Evolutionary conservation across 1,284 basidiomycete genomes (phyloP).

Genomic region (Hemileia vastatrix): DNA sequence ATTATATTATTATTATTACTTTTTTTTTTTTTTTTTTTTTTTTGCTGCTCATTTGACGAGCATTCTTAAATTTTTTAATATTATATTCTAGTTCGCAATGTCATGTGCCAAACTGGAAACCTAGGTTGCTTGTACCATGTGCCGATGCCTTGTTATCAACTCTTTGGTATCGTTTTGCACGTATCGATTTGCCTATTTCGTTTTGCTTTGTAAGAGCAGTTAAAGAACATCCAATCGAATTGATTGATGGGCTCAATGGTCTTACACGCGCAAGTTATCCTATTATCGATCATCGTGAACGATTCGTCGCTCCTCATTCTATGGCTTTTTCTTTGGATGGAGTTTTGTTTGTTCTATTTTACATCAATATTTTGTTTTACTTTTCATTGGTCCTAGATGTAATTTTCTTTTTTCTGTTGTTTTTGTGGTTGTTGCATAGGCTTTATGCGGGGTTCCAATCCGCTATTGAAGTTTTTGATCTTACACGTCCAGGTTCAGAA

Average conservation of each 20-base stretch:
- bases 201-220: conserved; percentile 73
- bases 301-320: conserved; percentile 71
- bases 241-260: conserved; percentile 63
- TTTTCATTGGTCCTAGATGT: background rate
- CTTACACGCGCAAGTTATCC: conserved; percentile 79
- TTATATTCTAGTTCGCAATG: background rate
- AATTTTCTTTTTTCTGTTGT: conserved; percentile 12
- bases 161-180: conserved; percentile 68
- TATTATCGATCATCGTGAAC: conserved; percentile 80
- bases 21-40: background rate
- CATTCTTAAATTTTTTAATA: background rate
- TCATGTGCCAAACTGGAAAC: conserved; percentile 7
- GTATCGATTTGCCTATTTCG: conserved; percentile 52
- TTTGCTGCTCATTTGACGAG: background rate
- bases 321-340: conserved; percentile 64
- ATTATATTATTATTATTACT: background rate
- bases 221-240: conserved; percentile 66
- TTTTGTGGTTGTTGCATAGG: too few relatives aligned
- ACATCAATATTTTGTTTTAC: background rate
- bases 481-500: conserved; percentile 57
- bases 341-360: conserved; percentile 52
- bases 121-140: background rate
- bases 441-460: conserved; percentile 82
- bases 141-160: conserved; percentile 22
- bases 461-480: conserved; percentile 77